These are phyloP conservation scores for Sarocladiaceae sp. DNA, from an alignment of 2,329 filamentous ascomycete genomes.

Conservation along the genomic window DNA sequence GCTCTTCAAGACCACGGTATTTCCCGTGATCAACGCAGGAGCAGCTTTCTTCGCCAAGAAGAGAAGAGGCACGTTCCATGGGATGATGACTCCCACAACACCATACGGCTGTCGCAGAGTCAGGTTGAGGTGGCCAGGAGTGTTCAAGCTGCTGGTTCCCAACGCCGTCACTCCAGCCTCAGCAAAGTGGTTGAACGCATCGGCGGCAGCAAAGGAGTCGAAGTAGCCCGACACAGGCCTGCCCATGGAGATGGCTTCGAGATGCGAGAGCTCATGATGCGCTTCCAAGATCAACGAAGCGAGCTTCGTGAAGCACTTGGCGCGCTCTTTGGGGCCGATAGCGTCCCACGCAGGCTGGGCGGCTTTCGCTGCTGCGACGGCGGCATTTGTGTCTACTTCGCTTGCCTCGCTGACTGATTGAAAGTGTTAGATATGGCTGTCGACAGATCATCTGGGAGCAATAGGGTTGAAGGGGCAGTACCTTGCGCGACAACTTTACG, in stretches of 20 bases:
- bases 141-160: conserved; percentile 36
- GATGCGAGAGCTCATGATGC: conserved; percentile 34
- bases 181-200: conserved; percentile 33
- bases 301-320: conserved; percentile 36
- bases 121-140: conserved; percentile 39
- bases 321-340: conserved; percentile 31
- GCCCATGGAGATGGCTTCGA: conserved; percentile 41
- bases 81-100: conserved; percentile 51
- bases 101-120: conserved; percentile 39
- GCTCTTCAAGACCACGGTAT: conserved; percentile 46
- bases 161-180: conserved; percentile 28
- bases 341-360: conserved; percentile 42
- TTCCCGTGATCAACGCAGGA: conserved; percentile 41
- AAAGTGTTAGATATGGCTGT: not conserved
- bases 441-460: not conserved
- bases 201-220: conserved; percentile 28
- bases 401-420: conserved; percentile 31
- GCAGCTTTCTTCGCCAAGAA: conserved; percentile 35
- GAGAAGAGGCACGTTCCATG: conserved; percentile 47
- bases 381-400: conserved; percentile 39
- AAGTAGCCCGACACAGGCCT: conserved; percentile 32
- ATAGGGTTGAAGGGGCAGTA: conserved; percentile 10
- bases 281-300: conserved; percentile 34
- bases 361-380: conserved; percentile 40
- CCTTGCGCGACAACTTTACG: conserved; percentile 2